These are phyloP conservation scores for Nemania sp. DNA, from an alignment of 2,329 filamentous ascomycete species.

Conservation along the genomic window DNA sequence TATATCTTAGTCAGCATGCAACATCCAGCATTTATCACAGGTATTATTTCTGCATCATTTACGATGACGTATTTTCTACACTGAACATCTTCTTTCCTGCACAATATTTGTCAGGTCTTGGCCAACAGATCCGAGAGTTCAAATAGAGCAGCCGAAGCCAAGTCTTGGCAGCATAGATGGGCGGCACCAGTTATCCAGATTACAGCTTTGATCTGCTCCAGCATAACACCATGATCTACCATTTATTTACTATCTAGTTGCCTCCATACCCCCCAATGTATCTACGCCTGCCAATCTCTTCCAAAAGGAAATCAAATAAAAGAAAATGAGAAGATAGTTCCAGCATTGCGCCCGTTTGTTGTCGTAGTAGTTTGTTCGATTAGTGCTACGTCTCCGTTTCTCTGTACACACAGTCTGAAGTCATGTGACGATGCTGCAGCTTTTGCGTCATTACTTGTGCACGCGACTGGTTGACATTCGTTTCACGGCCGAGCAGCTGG, in stretches of 20 bases:
- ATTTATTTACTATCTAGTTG: neutral
- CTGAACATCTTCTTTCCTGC: slow-evolving; percentile 8
- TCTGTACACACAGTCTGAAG: slow-evolving; percentile 4
- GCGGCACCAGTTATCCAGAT: neutral
- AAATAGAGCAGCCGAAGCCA: neutral
- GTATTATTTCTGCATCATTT: slow-evolving; percentile 18
- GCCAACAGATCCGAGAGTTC: slow-evolving; percentile 1
- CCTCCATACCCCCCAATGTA: slow-evolving; percentile 22
- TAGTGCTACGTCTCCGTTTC: neutral
- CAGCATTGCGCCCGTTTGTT: neutral
- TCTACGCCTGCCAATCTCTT: slow-evolving; percentile 14
- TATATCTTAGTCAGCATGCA: slow-evolving; percentile 43
- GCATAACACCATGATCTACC: slow-evolving; percentile 1
- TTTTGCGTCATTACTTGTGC: slow-evolving; percentile 23
- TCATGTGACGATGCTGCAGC: slow-evolving; percentile 3
- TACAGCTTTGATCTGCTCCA: slow-evolving; percentile 2
- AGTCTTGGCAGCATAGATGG: slow-evolving; percentile 1
- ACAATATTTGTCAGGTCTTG: slow-evolving; percentile 11
- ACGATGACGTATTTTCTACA: slow-evolving; percentile 18
- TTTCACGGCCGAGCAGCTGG: slow-evolving; percentile 8
- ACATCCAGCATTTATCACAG: slow-evolving; percentile 31
- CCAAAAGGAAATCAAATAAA: slow-evolving; percentile 17
- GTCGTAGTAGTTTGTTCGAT: slow-evolving; percentile 5
- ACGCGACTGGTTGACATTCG: no score
- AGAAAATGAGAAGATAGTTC: neutral